Conservation (phyloP, 2,329 filamentous ascomycete genomes). For the Colletotrichum camelliae region DNA sequence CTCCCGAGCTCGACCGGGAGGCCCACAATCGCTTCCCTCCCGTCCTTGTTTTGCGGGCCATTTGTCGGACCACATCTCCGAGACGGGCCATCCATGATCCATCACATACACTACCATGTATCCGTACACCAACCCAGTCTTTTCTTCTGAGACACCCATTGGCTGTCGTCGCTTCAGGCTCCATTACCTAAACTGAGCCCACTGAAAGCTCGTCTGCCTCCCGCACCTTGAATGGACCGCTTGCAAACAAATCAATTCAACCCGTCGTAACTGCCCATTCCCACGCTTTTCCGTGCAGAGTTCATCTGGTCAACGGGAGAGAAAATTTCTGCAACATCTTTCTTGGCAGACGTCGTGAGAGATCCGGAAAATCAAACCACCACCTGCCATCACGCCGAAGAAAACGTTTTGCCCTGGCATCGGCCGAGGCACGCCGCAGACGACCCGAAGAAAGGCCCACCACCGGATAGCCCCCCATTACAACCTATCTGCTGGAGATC, state of each 20-base stretch:
- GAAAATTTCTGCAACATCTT: neutral
- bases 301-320: neutral
- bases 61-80: constrained; percentile 12
- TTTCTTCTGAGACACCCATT: neutral
- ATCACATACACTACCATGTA: too few species aligned
- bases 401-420: neutral
- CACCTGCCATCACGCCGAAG: neutral
- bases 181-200: neutral
- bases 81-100: neutral
- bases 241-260: neutral
- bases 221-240: constrained; percentile 4
- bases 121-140: neutral
- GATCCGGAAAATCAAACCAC: neutral
- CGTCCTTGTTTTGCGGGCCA: constrained; percentile 18
- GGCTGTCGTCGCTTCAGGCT: neutral
- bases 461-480: neutral
- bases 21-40: neutral
- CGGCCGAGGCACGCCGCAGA: neutral
- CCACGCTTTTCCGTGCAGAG: neutral
- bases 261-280: neutral
- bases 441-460: constrained; percentile 1
- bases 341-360: neutral
- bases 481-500: neutral
- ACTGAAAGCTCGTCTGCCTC: neutral
- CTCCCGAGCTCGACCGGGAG: constrained; percentile 4